Conservation (phyloP, 805 yeast species). For the Scheffersomyces amazonensis region DNA sequence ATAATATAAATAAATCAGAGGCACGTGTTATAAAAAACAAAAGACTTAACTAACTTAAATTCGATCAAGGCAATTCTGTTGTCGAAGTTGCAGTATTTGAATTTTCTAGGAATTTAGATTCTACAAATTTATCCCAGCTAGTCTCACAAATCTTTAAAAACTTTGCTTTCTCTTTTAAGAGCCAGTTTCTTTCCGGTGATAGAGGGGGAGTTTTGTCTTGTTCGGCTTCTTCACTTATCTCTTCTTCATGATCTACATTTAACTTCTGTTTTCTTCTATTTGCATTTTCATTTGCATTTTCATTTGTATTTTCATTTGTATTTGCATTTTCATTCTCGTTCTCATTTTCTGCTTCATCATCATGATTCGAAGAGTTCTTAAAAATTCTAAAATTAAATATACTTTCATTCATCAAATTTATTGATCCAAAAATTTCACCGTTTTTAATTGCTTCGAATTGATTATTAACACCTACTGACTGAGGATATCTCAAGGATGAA, state of each 20-base stretch:
- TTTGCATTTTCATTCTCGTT: too few species aligned
- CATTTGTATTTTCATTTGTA: too few species aligned
- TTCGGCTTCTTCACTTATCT: too few species aligned
- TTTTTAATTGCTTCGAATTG: slow-evolving; percentile 1
- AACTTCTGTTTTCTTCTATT: neutral
- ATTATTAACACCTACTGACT: neutral
- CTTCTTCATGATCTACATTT: slow-evolving; percentile 1
- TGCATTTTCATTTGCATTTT: neutral
- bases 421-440: slow-evolving; percentile 32
- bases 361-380: slow-evolving; percentile 3
- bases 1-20: too few species aligned
- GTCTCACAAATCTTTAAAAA: slow-evolving; percentile 42
- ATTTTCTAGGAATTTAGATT: slow-evolving; percentile 2
- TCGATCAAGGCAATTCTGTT: too few species aligned
- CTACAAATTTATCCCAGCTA: slow-evolving; percentile 40
- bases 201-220: too few species aligned
- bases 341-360: slow-evolving; percentile 1
- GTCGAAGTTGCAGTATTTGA: too few species aligned
- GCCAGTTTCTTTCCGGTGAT: slow-evolving; percentile 7
- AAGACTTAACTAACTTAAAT: too few species aligned
- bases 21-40: too few species aligned
- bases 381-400: slow-evolving; percentile 34
- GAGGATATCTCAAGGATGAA: neutral
- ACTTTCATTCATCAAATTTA: slow-evolving; percentile 34
- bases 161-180: slow-evolving; percentile 30